Evolutionary conservation across 1,139 yeast genomes (phyloP), one percentile per base, ranked within the genome.

Genomic region (Petasospora fabianii): DNA sequence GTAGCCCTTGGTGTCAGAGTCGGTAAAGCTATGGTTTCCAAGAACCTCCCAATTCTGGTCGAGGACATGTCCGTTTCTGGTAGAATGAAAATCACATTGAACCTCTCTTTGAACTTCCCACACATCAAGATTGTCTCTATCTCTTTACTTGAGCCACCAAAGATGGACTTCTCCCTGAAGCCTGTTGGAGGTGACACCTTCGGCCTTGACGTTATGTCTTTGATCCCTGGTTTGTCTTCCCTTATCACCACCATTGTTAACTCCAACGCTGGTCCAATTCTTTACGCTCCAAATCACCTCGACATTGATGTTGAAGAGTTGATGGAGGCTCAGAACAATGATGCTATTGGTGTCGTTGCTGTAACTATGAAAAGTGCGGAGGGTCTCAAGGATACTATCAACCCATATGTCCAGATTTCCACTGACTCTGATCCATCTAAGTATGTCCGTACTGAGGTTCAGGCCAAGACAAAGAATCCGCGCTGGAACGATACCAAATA

Each of bases 171-270:
- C 58, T 81, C 80, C 16, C 73, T 84, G 64, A 84, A 84, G 56
- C 95, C 95, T n/a, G 83, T 84, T 40, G 92, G 92, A 59, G 94
- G 94, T 64, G 90, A 84, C 57, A 80, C 88, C 14, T 71, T 84
- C 46, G 95, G 95, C 47, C 59, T 84, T 39, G 95, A 84, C 65
- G 75, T 84, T 48, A 84, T 84, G 94, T 79, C 90, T 1, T 71
- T 83, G 50, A 73, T 84, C 48, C 95, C 95, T 5, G 92, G 92
- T 45, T 74, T 84, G 55, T 73, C 86, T 26, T 68, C 78, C n/a
- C 78, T 83, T 55, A 88, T 84, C 39, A 82, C 80, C 48, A 71
- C 75, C 32, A 70, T 81, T 58, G 77, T 84, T 55, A 84, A 83
- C 59, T 65, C 84, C 30, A 80, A 68, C 50, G 78, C 79, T 56